Evolutionary conservation across 257 asterid species (phyloP).

Genomic region (Perilla frutescens): DNA sequence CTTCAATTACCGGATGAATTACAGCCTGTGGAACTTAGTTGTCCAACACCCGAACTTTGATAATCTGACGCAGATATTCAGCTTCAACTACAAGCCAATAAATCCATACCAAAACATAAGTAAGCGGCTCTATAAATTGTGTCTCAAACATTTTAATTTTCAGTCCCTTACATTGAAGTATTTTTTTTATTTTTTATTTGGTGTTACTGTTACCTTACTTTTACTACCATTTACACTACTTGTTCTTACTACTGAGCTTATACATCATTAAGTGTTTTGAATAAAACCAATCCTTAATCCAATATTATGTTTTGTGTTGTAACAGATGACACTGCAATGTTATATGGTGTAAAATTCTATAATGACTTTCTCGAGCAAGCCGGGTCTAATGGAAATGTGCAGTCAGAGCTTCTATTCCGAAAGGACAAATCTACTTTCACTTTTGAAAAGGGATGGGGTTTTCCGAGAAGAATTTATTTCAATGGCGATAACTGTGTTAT

Average conservation of each 20-base stretch:
- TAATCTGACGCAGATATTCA: constrained; percentile 81
- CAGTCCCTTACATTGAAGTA: background rate
- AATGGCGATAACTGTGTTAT: constrained; percentile 90
- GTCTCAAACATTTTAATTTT: background rate
- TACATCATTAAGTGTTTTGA: background rate
- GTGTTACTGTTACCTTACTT: no score
- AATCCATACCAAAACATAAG: constrained; percentile 74
- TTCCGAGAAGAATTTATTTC: constrained; percentile 82
- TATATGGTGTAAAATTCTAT: constrained; percentile 80
- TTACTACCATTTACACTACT: background rate
- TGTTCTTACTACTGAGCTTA: background rate
- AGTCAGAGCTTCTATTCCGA: constrained; percentile 79
- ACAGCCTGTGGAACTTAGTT: constrained; percentile 83
- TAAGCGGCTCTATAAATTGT: constrained; percentile 42
- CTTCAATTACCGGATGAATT: constrained; percentile 83
- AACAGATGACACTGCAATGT: constrained; percentile 87
- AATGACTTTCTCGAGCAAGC: constrained; percentile 78
- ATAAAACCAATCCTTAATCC: constrained; percentile 1
- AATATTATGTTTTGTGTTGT: constrained; percentile 16
- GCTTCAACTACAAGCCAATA: constrained; percentile 83
- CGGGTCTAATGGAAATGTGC: constrained; percentile 80
- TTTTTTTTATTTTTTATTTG: background rate
- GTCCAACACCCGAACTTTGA: constrained; percentile 91
- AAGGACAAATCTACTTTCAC: constrained; percentile 76
- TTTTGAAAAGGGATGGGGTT: constrained; percentile 87